phyloP scores from a whole-genome alignment of 352 stramenopile genomes.

The Phytophthora pisi region DNA sequence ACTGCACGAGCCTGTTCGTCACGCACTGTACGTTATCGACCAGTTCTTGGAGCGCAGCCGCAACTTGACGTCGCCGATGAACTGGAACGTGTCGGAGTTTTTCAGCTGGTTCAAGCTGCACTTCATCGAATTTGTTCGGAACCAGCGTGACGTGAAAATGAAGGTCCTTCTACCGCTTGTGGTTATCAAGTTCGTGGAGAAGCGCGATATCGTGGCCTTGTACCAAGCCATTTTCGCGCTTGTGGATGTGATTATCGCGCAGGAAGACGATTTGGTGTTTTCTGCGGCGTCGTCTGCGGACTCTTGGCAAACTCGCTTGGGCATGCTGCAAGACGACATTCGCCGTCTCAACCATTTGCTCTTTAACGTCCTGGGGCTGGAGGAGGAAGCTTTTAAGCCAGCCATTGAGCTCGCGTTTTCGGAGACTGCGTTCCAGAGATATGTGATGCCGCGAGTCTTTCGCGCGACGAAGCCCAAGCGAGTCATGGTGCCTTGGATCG shows the following conservation, averaged over 20 bases:
- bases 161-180: constrained; percentile 69
- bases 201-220: constrained; percentile 62
- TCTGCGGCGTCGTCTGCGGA: constrained; percentile 50
- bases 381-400: constrained; percentile 68
- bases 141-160: constrained; percentile 74
- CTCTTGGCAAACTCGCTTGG: constrained; percentile 54
- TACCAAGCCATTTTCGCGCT: constrained; percentile 75
- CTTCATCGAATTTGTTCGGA: constrained; percentile 81
- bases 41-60: constrained; percentile 75
- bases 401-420: constrained; percentile 72
- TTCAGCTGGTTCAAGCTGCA: constrained; percentile 83
- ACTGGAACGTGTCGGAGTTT: constrained; percentile 73
- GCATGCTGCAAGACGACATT: constrained; percentile 69
- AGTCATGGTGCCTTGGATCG: constrained; percentile 83
- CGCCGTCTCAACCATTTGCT: constrained; percentile 74
- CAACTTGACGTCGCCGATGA: constrained; percentile 38
- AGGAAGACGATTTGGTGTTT: constrained; percentile 61
- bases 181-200: constrained; percentile 61
- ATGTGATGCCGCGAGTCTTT: constrained; percentile 80
- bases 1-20: constrained; percentile 79
- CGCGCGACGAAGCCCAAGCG: constrained; percentile 65
- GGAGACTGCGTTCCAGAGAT: constrained; percentile 70
- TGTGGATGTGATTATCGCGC: constrained; percentile 58
- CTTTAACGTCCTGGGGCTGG: constrained; percentile 66
- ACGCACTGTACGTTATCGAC: constrained; percentile 86